Conservation (phyloP, 352 stramenopile species). For the Pythium scleroteichum region DNA sequence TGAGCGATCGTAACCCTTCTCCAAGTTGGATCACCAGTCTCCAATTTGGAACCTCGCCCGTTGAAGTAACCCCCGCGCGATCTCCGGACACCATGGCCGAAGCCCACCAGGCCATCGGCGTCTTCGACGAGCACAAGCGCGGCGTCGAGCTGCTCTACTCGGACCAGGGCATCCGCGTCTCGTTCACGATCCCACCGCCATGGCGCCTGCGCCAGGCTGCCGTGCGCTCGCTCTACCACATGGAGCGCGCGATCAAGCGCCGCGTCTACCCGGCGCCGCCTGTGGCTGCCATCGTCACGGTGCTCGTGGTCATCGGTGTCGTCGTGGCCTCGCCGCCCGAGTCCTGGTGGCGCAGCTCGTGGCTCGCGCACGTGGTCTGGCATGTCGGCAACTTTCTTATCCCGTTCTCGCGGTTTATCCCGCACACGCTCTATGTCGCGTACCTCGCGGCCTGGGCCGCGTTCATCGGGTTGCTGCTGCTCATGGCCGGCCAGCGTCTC, state of each 20-base stretch:
- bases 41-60: conserved; percentile 20
- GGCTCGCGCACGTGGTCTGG: conserved; percentile 77
- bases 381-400: conserved; percentile 78
- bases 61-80: too few relatives aligned
- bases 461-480: conserved; percentile 76
- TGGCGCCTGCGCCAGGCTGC: conserved; percentile 67
- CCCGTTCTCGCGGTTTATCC: conserved; percentile 63
- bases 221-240: conserved; percentile 68
- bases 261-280: conserved; percentile 81
- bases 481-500: conserved; percentile 86
- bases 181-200: conserved; percentile 82
- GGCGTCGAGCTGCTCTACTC: conserved; percentile 86
- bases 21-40: conserved; percentile 15
- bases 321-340: conserved; percentile 60
- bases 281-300: conserved; percentile 52
- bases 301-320: conserved; percentile 63
- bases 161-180: conserved; percentile 80
- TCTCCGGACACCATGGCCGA: conserved; percentile 83
- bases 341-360: conserved; percentile 85
- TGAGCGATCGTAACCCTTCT: conserved; percentile 14
- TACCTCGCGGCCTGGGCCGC: conserved; percentile 83
- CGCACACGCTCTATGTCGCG: conserved; percentile 73
- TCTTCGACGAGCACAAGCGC: conserved; percentile 87
- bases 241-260: conserved; percentile 66
- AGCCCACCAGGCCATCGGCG: conserved; percentile 81